Percentiles rank a stretch among this genome's conserved stretches.
Conservation (phyloP, 2,329 filamentous ascomycete species). For the Diaporthe amygdali region DNA sequence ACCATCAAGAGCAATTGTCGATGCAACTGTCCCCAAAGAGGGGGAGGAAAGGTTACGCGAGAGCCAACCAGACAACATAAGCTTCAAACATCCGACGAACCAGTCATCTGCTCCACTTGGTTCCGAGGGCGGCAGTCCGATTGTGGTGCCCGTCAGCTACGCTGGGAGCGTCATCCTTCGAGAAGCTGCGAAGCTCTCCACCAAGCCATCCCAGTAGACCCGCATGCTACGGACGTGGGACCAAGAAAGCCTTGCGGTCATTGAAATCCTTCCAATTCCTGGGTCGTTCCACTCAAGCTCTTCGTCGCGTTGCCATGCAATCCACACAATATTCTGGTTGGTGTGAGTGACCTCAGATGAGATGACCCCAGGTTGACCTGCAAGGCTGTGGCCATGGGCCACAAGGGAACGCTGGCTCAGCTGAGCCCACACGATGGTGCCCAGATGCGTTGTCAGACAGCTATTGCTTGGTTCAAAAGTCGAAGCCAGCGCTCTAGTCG, state of each 20-base stretch:
- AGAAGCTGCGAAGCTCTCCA: background rate
- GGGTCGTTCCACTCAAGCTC: background rate
- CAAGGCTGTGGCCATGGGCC: conserved; percentile 5
- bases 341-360: background rate
- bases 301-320: background rate
- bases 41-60: background rate
- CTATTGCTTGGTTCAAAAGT: background rate
- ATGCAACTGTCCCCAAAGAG: background rate
- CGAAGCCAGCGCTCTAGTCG: background rate
- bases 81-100: conserved; percentile 1
- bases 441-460: background rate
- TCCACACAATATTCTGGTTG: too few species aligned
- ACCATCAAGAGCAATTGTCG: background rate
- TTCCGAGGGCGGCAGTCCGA: background rate
- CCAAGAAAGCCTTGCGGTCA: background rate
- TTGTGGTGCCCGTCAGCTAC: background rate
- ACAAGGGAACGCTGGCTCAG: background rate
- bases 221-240: background rate
- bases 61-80: background rate
- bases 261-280: background rate
- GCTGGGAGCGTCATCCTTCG: background rate
- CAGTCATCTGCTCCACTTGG: background rate
- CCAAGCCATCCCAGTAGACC: background rate
- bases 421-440: background rate
- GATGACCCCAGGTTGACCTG: background rate